These are phyloP conservation scores for Nepenthes alata DNA, from an alignment of 179 eudicot genomes.

Conservation along the genomic window DNA sequence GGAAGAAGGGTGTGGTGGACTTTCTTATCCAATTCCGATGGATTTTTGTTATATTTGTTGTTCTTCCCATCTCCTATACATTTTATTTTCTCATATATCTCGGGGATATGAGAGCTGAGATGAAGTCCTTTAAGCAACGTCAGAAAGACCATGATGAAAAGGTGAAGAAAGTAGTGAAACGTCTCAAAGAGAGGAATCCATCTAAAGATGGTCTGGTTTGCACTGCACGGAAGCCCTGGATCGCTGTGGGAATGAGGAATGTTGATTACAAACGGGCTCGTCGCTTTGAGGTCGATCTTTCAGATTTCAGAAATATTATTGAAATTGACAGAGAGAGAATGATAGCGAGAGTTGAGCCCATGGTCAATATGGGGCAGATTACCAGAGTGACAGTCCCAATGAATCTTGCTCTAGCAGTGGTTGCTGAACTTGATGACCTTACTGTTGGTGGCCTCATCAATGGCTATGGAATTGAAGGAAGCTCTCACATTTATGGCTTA, in stretches of 20 bases:
- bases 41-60: slow-evolving; percentile 71
- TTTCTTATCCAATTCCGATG: slow-evolving; percentile 84
- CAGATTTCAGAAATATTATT: slow-evolving; percentile 65
- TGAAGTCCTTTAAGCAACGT: slow-evolving; percentile 69
- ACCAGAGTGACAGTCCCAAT: slow-evolving; percentile 76
- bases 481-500: slow-evolving; percentile 84
- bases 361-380: slow-evolving; percentile 96
- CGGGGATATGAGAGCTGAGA: slow-evolving; percentile 63
- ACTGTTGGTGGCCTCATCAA: slow-evolving; percentile 97
- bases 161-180: slow-evolving; percentile 63
- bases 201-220: slow-evolving; percentile 87
- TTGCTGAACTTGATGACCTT: slow-evolving; percentile 91
- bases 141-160: slow-evolving; percentile 86
- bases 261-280: slow-evolving; percentile 96
- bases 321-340: slow-evolving; percentile 64
- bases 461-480: slow-evolving; percentile 94
- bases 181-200: slow-evolving; percentile 68
- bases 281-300: slow-evolving; percentile 87
- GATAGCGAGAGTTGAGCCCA: slow-evolving; percentile 75
- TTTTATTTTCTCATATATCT: slow-evolving; percentile 71
- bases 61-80: slow-evolving; percentile 72
- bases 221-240: slow-evolving; percentile 88
- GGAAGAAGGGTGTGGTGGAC: slow-evolving; percentile 74
- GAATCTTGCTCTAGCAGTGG: slow-evolving; percentile 92
- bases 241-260: slow-evolving; percentile 90